Evolutionary conservation across 2,329 filamentous ascomycete genomes (phyloP), one percentile per base, ranked within the genome.

Genomic region (Colletotrichum musicola): DNA sequence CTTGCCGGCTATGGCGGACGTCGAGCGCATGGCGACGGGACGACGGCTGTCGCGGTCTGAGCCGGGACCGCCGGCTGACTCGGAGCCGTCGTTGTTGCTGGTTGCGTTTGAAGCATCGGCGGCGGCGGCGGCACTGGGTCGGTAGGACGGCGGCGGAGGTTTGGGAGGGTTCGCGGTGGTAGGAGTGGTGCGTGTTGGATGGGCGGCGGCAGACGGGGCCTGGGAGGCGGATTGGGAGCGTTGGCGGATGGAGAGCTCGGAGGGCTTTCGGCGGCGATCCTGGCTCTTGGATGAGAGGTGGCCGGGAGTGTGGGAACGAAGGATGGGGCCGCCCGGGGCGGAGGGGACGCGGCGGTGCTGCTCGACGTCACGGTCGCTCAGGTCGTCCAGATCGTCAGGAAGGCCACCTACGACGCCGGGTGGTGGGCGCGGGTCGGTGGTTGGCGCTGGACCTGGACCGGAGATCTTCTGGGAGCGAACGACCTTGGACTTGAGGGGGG

Each of bases 251-350:
- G 85, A 79, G 44, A 85, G 78, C 62, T 89, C 86, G 27, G 86
- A 84, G 30, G 84, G 77, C 71, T 85, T 87, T 59, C 83, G 81
- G 66, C 83, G 82, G 68, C 81, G 81, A 62, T 84, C 82, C 69
- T 85, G 84, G 78, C 85, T 88, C 79, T 86, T 89, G 72, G 85
- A 84, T 13, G 89, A 80, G 47, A 90, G 82, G 73, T 90, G 88
- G 65, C 88, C 88, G 1, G 88, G 88, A 1, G 88, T 90, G 75
- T 90, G 88, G 74, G 85, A 89, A 72, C 88, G 84, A 30, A 83
- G 80, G 51, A 86, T 75, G 55, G 83, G 78, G 70, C 77, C 72
- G 18, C 69, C 66, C 40, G 66, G 65, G 20, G 56, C 66, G 44
- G 66, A 66, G 42, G 66, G 66, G 10, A 56, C 49, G 16, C 62